Evolutionary conservation across 176 grass and related monocot species (phyloP).

Genomic region (Luzula sylvatica): DNA sequence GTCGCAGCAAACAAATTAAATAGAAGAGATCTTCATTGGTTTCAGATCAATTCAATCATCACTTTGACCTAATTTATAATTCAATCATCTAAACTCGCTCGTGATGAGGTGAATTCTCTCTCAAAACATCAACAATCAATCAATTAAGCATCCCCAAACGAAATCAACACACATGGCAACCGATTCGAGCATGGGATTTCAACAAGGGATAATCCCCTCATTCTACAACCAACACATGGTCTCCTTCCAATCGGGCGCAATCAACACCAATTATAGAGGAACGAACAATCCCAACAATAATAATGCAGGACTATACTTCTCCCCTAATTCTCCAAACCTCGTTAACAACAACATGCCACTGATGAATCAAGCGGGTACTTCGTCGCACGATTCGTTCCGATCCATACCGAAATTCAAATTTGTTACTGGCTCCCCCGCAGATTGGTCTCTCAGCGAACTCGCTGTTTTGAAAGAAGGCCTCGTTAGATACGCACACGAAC

Average conservation of each 20-base stretch:
- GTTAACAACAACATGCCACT: slow-evolving; percentile 24
- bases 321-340: slow-evolving; percentile 23
- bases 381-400: slow-evolving; percentile 33
- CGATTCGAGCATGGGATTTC: slow-evolving; percentile 79
- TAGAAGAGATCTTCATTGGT: slow-evolving; percentile 6
- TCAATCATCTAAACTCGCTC: background rate
- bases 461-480: slow-evolving; percentile 63
- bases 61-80: background rate
- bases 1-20: background rate
- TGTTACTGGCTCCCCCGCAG: slow-evolving; percentile 32
- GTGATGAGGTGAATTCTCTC: slow-evolving; percentile 7
- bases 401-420: slow-evolving; percentile 47
- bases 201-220: slow-evolving; percentile 52
- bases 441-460: slow-evolving; percentile 64
- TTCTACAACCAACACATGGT: slow-evolving; percentile 69
- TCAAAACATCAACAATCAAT: slow-evolving; percentile 1
- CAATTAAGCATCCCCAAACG: background rate
- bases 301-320: slow-evolving; percentile 31
- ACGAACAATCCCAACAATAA: slow-evolving; percentile 29
- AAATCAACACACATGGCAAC: slow-evolving; percentile 37
- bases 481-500: slow-evolving; percentile 56
- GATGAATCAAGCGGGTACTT: slow-evolving; percentile 40
- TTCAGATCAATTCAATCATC: slow-evolving; percentile 1
- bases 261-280: slow-evolving; percentile 19
- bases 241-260: slow-evolving; percentile 62